Evolutionary conservation across 225 moss, liverwort and hornwort genomes (phyloP).

Genomic region (Polytrichum formosum): DNA sequence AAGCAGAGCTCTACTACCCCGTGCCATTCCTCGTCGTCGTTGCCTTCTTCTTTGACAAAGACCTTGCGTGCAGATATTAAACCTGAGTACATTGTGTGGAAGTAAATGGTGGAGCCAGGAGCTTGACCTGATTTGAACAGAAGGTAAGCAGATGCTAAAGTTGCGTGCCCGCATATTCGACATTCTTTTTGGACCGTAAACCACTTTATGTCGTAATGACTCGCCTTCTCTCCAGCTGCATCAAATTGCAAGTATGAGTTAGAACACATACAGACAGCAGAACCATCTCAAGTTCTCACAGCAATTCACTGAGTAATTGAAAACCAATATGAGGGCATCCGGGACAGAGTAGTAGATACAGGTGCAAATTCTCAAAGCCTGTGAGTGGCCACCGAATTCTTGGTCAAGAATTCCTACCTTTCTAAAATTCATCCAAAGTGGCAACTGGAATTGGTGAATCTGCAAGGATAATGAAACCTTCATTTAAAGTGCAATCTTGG

Average conservation of each 20-base stretch:
- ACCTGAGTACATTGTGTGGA: slow-evolving; percentile 23
- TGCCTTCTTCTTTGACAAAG: neutral
- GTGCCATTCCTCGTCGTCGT: slow-evolving; percentile 13
- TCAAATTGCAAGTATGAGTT: neutral
- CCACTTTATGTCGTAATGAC: slow-evolving; percentile 36
- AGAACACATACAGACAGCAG: neutral
- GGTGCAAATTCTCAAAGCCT: no score
- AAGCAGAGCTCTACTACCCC: slow-evolving; percentile 38
- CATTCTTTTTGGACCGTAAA: slow-evolving; percentile 36
- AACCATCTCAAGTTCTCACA: neutral
- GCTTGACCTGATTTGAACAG: slow-evolving; percentile 28
- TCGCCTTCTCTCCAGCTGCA: slow-evolving; percentile 16
- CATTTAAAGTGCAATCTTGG: no score
- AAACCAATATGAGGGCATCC: no score
- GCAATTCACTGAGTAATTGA: no score
- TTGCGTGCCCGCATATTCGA: slow-evolving; percentile 45
- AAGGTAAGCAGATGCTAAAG: slow-evolving; percentile 42
- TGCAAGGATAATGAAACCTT: no score
- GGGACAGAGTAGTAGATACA: no score
- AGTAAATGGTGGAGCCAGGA: slow-evolving; percentile 14
- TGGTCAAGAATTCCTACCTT: no score
- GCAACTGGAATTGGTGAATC: no score
- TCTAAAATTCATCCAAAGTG: no score
- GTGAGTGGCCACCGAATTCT: no score
- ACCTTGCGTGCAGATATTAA: slow-evolving; percentile 31